phyloP scores from a whole-genome alignment of 352 stramenopile species.

The Globisporangium mamillatum region DNA sequence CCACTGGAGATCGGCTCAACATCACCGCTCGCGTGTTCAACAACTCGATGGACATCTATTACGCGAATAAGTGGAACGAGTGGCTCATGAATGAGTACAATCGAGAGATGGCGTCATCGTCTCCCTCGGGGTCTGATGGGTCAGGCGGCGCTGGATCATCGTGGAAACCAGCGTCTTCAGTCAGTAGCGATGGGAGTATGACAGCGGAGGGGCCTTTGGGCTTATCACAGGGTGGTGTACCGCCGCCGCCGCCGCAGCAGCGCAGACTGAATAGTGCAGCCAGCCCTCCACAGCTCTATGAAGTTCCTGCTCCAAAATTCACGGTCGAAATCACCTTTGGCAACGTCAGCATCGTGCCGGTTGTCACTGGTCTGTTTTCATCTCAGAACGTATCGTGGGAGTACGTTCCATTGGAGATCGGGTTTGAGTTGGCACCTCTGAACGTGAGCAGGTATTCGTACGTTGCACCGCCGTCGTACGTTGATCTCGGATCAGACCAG shows the following conservation, averaged over 20 bases:
- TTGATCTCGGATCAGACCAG: slow-evolving; percentile 34
- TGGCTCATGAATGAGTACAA: slow-evolving; percentile 21
- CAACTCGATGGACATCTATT: slow-evolving; percentile 31
- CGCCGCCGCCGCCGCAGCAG: not conserved
- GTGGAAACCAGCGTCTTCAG: not conserved
- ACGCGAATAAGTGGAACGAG: slow-evolving; percentile 25
- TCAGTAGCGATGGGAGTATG: not conserved
- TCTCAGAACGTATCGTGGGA: slow-evolving; percentile 4
- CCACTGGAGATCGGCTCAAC: slow-evolving; percentile 17
- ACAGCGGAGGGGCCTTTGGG: not conserved
- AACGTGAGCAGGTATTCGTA: slow-evolving; percentile 40
- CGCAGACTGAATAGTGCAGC: slow-evolving; percentile 12
- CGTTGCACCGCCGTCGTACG: slow-evolving; percentile 26
- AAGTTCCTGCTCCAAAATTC: slow-evolving; percentile 24
- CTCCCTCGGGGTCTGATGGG: not conserved
- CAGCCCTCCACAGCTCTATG: slow-evolving; percentile 10
- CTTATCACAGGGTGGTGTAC: not conserved
- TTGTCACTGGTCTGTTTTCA: slow-evolving; percentile 2
- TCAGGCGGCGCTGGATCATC: not conserved
- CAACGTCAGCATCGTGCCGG: slow-evolving; percentile 32
- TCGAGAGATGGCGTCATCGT: not conserved
- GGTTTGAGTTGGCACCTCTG: slow-evolving; percentile 23
- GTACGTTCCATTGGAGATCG: slow-evolving; percentile 6
- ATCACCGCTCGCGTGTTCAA: slow-evolving; percentile 32
- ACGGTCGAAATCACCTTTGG: slow-evolving; percentile 31